phyloP scores from a whole-genome alignment of 352 stramenopile species.

The Phytopythium kandeliae region DNA sequence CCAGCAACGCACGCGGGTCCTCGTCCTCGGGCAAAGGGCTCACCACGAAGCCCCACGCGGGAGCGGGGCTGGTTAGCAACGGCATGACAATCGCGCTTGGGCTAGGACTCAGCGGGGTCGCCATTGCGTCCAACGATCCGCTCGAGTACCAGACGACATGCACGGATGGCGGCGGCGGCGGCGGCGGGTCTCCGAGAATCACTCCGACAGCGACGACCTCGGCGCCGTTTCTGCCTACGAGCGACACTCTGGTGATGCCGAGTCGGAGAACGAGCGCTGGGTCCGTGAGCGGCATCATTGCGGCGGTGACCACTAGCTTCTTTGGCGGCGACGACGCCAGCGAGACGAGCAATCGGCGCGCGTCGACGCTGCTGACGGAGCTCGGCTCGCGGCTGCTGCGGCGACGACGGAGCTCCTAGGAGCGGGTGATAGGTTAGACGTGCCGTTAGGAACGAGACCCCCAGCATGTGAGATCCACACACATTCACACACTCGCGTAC shows the following conservation, averaged over 20 bases:
- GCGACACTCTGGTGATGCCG: background rate
- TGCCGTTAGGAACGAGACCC: background rate
- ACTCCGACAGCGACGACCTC: background rate
- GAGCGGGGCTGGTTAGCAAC: constrained; percentile 1
- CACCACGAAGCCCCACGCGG: background rate
- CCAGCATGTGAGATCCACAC: background rate
- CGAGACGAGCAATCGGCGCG: constrained; percentile 19
- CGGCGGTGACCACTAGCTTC: constrained; percentile 41
- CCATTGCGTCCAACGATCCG: background rate
- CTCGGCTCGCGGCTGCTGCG: constrained; percentile 17
- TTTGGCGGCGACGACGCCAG: constrained; percentile 28
- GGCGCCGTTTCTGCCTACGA: background rate
- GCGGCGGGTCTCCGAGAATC: background rate
- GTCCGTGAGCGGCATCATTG: constrained; percentile 57
- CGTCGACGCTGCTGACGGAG: constrained; percentile 38
- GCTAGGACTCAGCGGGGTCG: constrained; percentile 1
- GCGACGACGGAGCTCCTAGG: background rate
- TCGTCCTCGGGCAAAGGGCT: constrained; percentile 29
- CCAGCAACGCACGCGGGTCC: constrained; percentile 22
- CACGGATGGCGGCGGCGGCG: background rate
- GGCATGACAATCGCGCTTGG: constrained; percentile 16
- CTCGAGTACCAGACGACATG: background rate
- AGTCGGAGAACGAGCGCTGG: constrained; percentile 18
- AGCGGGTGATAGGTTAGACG: background rate
- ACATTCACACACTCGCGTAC: background rate